Conservation (phyloP, 2,329 filamentous ascomycete genomes). For the Pseudocercospora eumusae region DNA sequence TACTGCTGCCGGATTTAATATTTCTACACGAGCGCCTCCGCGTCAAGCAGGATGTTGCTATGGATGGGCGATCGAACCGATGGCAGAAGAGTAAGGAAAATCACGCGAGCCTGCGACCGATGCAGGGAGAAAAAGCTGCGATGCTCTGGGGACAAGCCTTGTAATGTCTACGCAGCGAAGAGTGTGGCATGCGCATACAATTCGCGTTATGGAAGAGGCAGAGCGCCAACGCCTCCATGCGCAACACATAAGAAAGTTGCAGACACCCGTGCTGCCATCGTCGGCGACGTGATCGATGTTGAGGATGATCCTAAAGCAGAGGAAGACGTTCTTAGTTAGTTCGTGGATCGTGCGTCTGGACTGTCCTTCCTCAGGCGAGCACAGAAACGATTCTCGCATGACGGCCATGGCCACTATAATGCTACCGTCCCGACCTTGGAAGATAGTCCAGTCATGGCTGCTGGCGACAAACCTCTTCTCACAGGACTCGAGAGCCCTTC, state of each 20-base stretch:
- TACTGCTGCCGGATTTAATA: too few relatives aligned
- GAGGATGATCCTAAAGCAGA: too few relatives aligned
- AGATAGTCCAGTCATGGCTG: slow-evolving; percentile 47
- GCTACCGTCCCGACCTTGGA: slow-evolving; percentile 33
- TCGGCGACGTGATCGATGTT: not conserved
- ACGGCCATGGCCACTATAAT: slow-evolving; percentile 43
- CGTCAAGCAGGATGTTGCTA: too few relatives aligned
- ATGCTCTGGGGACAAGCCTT: slow-evolving; percentile 44
- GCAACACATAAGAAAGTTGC: too few relatives aligned
- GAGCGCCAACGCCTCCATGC: not conserved
- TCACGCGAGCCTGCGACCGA: slow-evolving; percentile 1
- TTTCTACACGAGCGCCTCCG: too few relatives aligned
- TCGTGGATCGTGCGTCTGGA: slow-evolving; percentile 51
- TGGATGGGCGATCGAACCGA: not conserved
- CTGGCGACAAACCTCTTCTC: slow-evolving; percentile 55
- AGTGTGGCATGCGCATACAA: not conserved
- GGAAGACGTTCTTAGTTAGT: too few relatives aligned
- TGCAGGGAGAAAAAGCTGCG: slow-evolving; percentile 38
- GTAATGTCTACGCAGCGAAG: slow-evolving; percentile 36
- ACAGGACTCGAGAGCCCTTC: slow-evolving; percentile 41
- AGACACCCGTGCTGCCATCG: not conserved
- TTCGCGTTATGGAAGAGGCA: not conserved
- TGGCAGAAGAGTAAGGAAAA: slow-evolving; percentile 1
- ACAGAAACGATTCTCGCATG: slow-evolving; percentile 64
- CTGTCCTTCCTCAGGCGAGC: slow-evolving; percentile 64